These are phyloP conservation scores for Carex cristatella DNA, from an alignment of 176 grass and related monocot species.

Conservation along the genomic window DNA sequence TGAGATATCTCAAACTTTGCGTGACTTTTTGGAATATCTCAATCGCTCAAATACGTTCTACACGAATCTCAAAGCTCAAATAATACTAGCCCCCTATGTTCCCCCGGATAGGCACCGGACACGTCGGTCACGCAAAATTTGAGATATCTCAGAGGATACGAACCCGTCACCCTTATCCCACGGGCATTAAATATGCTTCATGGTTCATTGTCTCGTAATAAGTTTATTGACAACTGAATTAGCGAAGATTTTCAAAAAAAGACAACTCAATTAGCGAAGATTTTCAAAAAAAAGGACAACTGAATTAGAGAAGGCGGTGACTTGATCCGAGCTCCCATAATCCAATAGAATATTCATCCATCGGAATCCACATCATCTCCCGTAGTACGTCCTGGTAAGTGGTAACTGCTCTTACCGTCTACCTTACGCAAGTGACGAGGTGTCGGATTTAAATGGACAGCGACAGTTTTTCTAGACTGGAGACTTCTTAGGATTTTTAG, in stretches of 20 bases:
- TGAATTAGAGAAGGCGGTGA: background rate
- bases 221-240: background rate
- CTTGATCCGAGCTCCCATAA: background rate
- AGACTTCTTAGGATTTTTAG: background rate
- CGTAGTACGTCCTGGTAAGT: background rate
- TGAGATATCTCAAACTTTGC: no score
- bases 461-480: background rate
- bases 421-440: background rate
- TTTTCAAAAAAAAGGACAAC: no score
- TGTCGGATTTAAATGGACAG: background rate
- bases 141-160: no score
- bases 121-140: no score
- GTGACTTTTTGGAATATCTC: no score
- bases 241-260: no score
- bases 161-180: background rate
- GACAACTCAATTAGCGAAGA: background rate
- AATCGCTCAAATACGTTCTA: no score
- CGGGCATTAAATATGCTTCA: background rate
- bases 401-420: background rate
- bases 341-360: background rate
- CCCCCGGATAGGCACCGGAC: no score
- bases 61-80: no score
- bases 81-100: no score
- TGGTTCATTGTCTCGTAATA: background rate
- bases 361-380: background rate